Conservation (phyloP, 2,329 filamentous ascomycete species). For the Aspergillus transmontanensis region DNA sequence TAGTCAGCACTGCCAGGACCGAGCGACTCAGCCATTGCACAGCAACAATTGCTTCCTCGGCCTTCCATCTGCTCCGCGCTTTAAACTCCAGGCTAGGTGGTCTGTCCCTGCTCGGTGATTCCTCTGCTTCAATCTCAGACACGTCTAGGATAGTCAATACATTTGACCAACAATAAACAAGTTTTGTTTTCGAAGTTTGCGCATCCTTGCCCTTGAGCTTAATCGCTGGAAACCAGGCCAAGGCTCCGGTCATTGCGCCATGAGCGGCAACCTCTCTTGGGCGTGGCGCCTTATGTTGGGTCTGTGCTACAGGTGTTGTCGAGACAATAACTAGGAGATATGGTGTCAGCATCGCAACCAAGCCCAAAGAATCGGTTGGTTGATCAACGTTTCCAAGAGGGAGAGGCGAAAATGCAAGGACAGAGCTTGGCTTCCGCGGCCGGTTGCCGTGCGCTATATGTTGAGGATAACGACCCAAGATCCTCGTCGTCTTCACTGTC, state of each 20-base stretch:
- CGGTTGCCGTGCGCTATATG: conserved; percentile 63
- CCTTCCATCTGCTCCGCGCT: conserved; percentile 84
- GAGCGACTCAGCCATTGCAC: conserved; percentile 97
- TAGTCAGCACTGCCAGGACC: conserved; percentile 86
- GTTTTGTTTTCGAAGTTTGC: conserved; percentile 71
- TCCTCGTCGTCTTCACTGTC: conserved; percentile 83
- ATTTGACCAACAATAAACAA: conserved; percentile 98
- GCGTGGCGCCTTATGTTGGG: conserved; percentile 88
- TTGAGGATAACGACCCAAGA: conserved; percentile 87
- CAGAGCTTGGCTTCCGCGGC: conserved; percentile 85
- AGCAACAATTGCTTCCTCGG: conserved; percentile 92
- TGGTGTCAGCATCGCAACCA: conserved; percentile 94
- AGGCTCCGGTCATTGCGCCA: conserved; percentile 86
- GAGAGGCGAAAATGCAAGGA: conserved; percentile 85
- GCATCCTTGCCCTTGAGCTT: conserved; percentile 78
- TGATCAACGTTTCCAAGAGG: conserved; percentile 94
- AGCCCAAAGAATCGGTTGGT: conserved; percentile 79
- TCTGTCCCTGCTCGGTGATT: conserved; percentile 70
- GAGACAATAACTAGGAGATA: conserved; percentile 96
- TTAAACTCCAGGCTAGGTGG: conserved; percentile 78
- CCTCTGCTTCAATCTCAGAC: conserved; percentile 64
- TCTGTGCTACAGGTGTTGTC: conserved; percentile 92
- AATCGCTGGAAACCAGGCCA: conserved; percentile 97
- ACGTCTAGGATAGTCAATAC: conserved; percentile 92
- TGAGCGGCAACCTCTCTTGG: conserved; percentile 91